Base-by-base conservation (phyloP, 139 green algal species). In the Chlamydomonas sp. region DNA sequence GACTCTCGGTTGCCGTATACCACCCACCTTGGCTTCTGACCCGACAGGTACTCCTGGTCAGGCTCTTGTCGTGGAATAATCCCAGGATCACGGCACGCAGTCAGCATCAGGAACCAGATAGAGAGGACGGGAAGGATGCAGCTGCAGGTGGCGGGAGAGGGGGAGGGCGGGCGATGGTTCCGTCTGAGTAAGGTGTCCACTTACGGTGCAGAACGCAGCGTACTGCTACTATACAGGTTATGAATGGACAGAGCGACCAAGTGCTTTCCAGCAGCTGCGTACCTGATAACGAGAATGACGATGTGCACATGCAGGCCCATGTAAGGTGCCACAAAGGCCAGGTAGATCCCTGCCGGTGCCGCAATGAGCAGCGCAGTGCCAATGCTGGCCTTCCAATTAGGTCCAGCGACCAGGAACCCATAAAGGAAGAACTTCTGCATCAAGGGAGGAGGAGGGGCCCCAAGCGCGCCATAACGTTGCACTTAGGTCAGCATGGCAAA, bases 11-110 rank as follows among this genome's bases (percentile, higher is more conserved):
- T 49, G 31, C 31, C 31, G 31, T 49, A 18, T 15, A 75, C 14
- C 78, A 9, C 69, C 6, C 60, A 92, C 90, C 90, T 89, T 2
- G 91, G 92, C 76, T 94, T 95, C 57, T 87, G 60, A 7, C 85
- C 92, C 7, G 68, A 83, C 59, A 95, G 90, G 87, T 93, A 96
- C 83, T 98, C 96, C 18, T 95, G 89, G 62, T 98, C 96, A 2
- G 89, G 91, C 66, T 95, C 88, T 64, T 96, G 93, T 5, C 97
- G 91, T 1, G 97, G 97, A 62, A 99, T 93, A 80, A 99, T 97
- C 7, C 98, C 98, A 0, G 98, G 98, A 84, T 99, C 98, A 2
- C 93, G 90, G 85, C 95, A 94, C 1, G 95, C 95, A 7, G 98
- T 99, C 71, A 94, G 80, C 60, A 94, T 91, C 66, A 99, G 90